Evolutionary conservation across 2,329 filamentous ascomycete species (phyloP).

Genomic region (Botryosphaeria dothidea): DNA sequence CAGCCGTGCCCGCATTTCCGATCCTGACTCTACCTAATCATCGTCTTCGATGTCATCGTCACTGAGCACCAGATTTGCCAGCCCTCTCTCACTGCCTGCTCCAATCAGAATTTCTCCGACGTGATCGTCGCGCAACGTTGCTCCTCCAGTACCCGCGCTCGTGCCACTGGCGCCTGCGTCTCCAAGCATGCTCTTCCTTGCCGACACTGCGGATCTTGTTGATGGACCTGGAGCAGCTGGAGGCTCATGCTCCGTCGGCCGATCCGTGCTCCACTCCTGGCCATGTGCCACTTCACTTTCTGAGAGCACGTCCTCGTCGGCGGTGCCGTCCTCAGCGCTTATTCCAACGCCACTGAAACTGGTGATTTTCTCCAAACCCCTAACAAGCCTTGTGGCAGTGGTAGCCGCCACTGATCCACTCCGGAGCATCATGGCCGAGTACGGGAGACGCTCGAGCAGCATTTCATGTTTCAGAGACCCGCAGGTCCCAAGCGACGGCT

Average conservation of each 20-base stretch:
- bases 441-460: constrained; percentile 83
- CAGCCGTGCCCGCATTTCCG: too few relatives aligned
- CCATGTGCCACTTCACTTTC: constrained; percentile 8
- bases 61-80: constrained; percentile 43
- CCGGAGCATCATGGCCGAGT: constrained; percentile 67
- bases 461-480: constrained; percentile 70
- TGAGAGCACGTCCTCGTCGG: constrained; percentile 32
- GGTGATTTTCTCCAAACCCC: constrained; percentile 68
- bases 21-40: neutral
- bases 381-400: constrained; percentile 37
- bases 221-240: constrained; percentile 25
- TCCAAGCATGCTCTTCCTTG: constrained; percentile 27
- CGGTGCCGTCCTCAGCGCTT: constrained; percentile 18
- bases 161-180: constrained; percentile 21
- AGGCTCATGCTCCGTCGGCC: constrained; percentile 30
- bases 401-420: constrained; percentile 30
- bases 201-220: constrained; percentile 25
- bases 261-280: constrained; percentile 48
- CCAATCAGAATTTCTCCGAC: constrained; percentile 13
- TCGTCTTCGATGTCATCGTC: constrained; percentile 51
- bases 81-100: constrained; percentile 25
- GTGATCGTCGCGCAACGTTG: constrained; percentile 6
- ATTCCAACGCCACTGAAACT: constrained; percentile 60
- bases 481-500: constrained; percentile 55
- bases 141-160: neutral